Percentiles rank a stretch among this genome's conserved stretches.
Evolutionary conservation across 2,329 filamentous ascomycete species (phyloP).

Genomic region (Cryphonectria carpinicola): DNA sequence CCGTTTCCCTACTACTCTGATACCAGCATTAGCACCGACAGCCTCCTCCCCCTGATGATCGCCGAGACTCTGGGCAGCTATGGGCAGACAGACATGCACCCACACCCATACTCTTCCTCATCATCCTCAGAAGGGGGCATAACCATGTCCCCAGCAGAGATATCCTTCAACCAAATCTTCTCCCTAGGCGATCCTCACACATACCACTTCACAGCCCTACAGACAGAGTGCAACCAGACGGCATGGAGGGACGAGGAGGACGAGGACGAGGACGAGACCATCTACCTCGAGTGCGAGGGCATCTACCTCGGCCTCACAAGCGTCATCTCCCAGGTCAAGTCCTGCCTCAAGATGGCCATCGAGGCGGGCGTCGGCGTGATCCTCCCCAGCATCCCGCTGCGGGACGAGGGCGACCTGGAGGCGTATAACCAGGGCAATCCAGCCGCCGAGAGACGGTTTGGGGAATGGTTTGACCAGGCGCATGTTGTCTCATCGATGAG

Average conservation of each 20-base stretch:
- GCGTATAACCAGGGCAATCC: slow-evolving; percentile 40
- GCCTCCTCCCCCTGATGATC: slow-evolving; percentile 5
- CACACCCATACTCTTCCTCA: not conserved
- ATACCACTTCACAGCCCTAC: slow-evolving; percentile 32
- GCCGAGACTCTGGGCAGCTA: slow-evolving; percentile 12
- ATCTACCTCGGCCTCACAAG: slow-evolving; percentile 40
- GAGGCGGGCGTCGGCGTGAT: slow-evolving; percentile 38
- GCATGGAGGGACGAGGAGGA: slow-evolving; percentile 29
- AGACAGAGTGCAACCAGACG: slow-evolving; percentile 33
- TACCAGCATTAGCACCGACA: not conserved
- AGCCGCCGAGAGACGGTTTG: slow-evolving; percentile 38
- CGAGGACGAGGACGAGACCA: slow-evolving; percentile 16
- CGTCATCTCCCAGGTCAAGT: slow-evolving; percentile 41
- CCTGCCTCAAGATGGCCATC: slow-evolving; percentile 42
- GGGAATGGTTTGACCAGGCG: slow-evolving; percentile 40
- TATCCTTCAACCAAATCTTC: slow-evolving; percentile 35
- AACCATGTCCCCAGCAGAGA: not conserved
- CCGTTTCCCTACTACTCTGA: not conserved
- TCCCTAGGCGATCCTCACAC: slow-evolving; percentile 26
- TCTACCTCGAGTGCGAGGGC: slow-evolving; percentile 38
- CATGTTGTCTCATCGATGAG: slow-evolving; percentile 35
- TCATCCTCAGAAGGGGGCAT: not conserved
- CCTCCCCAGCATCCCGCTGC: slow-evolving; percentile 40
- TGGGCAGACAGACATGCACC: slow-evolving; percentile 4
- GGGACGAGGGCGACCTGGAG: slow-evolving; percentile 36